Evolutionary conservation across 208 protist species (phyloP).

Genomic region (Jaenimonas drosophilae): DNA sequence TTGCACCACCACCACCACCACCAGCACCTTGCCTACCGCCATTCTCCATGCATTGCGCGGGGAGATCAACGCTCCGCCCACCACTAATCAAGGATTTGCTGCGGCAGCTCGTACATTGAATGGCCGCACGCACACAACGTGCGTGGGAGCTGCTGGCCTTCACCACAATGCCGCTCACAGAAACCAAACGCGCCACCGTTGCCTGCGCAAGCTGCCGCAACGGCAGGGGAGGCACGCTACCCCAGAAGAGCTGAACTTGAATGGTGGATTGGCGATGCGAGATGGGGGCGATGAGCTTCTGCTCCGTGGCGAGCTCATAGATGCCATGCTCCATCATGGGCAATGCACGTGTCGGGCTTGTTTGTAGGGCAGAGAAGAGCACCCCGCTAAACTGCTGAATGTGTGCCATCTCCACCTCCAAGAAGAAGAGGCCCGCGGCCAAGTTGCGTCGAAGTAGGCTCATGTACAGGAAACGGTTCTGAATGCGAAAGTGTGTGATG

Average conservation of each 20-base stretch:
- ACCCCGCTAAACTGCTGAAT: conserved; percentile 74
- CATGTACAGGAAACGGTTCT: conserved; percentile 81
- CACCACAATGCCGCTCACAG: conserved; percentile 86
- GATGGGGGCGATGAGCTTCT: conserved; percentile 50
- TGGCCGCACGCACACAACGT: conserved; percentile 70
- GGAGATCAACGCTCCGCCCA: conserved; percentile 65
- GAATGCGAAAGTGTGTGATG: conserved; percentile 64
- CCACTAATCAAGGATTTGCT: conserved; percentile 80
- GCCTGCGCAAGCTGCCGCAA: conserved; percentile 78
- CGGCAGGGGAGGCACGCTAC: conserved; percentile 50
- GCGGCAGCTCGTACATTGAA: conserved; percentile 87
- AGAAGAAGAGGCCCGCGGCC: conserved; percentile 65
- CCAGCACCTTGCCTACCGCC: conserved; percentile 20
- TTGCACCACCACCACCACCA: conserved; percentile 7
- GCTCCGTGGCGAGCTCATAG: conserved; percentile 67
- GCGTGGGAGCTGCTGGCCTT: conserved; percentile 76
- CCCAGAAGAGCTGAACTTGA: conserved; percentile 88
- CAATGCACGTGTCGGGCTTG: conserved; percentile 55
- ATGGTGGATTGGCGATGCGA: conserved; percentile 46
- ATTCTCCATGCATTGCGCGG: conserved; percentile 84
- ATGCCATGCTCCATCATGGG: conserved; percentile 80
- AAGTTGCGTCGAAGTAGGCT: conserved; percentile 78
- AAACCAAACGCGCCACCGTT: conserved; percentile 67
- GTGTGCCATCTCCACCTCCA: conserved; percentile 83
- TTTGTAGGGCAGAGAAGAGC: conserved; percentile 61